A percentile compares a stretch with the other conserved stretches of the same genome.
phyloP scores from a whole-genome alignment of 1,139 yeast species.

The Taiozyma onychis region DNA sequence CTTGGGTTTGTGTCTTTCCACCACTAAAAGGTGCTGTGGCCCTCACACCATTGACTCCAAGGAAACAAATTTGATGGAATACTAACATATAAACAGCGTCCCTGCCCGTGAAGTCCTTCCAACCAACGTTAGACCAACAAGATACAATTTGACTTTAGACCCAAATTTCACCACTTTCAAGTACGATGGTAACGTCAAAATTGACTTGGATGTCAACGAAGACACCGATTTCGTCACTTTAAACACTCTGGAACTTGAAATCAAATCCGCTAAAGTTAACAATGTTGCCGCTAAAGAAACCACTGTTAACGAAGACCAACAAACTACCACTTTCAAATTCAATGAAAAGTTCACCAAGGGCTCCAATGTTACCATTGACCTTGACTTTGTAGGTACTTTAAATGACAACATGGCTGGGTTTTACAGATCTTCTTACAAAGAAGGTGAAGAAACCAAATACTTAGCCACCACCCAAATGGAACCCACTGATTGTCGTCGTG shows the following conservation, averaged over 20 bases:
- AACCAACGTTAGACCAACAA: conserved; percentile 62
- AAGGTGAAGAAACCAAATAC: conserved; percentile 53
- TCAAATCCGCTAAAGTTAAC: conserved; percentile 46
- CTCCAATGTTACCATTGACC: conserved; percentile 37
- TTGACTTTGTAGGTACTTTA: conserved; percentile 64
- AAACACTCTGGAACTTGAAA: conserved; percentile 61
- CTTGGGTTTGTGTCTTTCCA: background rate
- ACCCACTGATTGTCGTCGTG: conserved; percentile 85
- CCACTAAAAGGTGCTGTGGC: background rate
- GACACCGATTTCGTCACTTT: conserved; percentile 40
- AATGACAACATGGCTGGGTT: conserved; percentile 85
- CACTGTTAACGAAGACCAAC: conserved; percentile 46
- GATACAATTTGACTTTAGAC: conserved; percentile 66
- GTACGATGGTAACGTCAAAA: conserved; percentile 59
- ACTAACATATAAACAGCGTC: conserved; percentile 16
- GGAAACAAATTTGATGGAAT: background rate
- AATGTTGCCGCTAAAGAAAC: conserved; percentile 28
- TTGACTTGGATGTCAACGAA: conserved; percentile 60
- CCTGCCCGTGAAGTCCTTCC: conserved; percentile 61
- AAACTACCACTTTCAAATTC: conserved; percentile 61
- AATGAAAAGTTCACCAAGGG: conserved; percentile 42
- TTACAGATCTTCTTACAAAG: conserved; percentile 66
- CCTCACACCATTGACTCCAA: background rate
- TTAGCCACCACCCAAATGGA: conserved; percentile 87
- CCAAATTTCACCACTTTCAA: conserved; percentile 70